A percentile compares a stretch with the other conserved stretches of the same genome.
Conservation (phyloP, 1,284 basidiomycete genomes). For the Microbotryum lychnidis-dioicae region DNA sequence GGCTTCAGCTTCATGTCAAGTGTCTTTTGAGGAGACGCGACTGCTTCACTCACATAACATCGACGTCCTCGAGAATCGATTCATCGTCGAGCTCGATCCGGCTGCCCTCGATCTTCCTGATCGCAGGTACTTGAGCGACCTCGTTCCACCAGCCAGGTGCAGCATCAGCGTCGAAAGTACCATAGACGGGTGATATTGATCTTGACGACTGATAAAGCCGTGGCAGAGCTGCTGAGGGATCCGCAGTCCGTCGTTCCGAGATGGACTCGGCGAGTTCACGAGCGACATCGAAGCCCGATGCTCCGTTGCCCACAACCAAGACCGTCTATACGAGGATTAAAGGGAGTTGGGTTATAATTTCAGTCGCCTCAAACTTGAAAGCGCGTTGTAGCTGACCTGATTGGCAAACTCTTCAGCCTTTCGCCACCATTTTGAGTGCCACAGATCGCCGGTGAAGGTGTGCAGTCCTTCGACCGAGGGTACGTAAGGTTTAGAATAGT, state of each 20-base stretch:
- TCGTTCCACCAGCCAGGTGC: slow-evolving; percentile 37
- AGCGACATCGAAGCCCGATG: slow-evolving; percentile 47
- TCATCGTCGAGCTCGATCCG: slow-evolving; percentile 37
- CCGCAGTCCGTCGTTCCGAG: slow-evolving; percentile 18
- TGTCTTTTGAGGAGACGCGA: background rate
- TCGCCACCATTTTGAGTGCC: slow-evolving; percentile 47
- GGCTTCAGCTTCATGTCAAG: background rate
- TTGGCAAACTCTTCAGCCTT: slow-evolving; percentile 36
- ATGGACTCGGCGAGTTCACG: slow-evolving; percentile 44
- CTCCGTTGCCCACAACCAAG: slow-evolving; percentile 48
- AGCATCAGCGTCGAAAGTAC: slow-evolving; percentile 25
- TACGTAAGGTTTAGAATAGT: slow-evolving; percentile 46
- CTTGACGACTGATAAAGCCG: slow-evolving; percentile 39
- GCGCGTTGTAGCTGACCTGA: slow-evolving; percentile 10
- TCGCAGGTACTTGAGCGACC: slow-evolving; percentile 37
- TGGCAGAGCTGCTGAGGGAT: slow-evolving; percentile 1
- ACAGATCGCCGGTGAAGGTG: slow-evolving; percentile 41
- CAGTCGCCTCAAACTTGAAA: background rate
- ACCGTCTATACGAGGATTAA: slow-evolving; percentile 37
- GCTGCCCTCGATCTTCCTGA: slow-evolving; percentile 36
- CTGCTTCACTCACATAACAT: slow-evolving; percentile 34
- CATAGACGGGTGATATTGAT: slow-evolving; percentile 22
- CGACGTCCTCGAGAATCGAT: slow-evolving; percentile 34
- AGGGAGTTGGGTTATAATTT: background rate
- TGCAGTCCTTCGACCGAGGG: slow-evolving; percentile 42